Evolutionary conservation across 2,329 filamentous ascomycete species (phyloP), one percentile per base, ranked within the genome.

Genomic region (Ophiostoma australiae): DNA sequence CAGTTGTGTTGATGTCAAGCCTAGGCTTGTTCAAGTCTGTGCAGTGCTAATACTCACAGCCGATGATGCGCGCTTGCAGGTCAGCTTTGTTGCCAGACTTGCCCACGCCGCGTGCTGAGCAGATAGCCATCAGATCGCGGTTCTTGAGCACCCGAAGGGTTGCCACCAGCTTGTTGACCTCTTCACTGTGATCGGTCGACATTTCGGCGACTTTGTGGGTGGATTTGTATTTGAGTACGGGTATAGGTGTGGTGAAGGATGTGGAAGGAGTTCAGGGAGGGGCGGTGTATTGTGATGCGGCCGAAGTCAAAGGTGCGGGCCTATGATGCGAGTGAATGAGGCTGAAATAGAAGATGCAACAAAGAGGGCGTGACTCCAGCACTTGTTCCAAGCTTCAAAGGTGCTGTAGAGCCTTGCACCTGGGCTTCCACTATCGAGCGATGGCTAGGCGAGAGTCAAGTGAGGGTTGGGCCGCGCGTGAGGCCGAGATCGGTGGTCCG

Each of bases 11-110:
- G 5, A 23, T 5, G 31, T 2, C 13, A 23, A 31, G 8, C 15
- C 20, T 4, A 67, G 33, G 33, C 31, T 35, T 35, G 69, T 23
- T 4, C 5, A 61, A 31, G 13, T 31, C 15, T 13, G 4, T 13
- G 2, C 15, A n/a, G 3, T 6, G 44, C 17, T 4, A 23, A 23
- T 11, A 39, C 63, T 66, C 84, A 98, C 95, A 87, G 72, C 87
- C 83, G 74, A 90, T 87, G 73, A 97, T 91, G 76, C 94, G 90
- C 72, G 83, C 82, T 80, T 97, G 93, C 72, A 98, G 83, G 61
- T 91, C 87, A 44, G 89, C 87, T 83, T 99, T 99, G 76, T 95
- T 90, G 27, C 95, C 95, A 37, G 90, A 91, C 73, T 92, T 90
- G 74, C 87, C 86, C 48, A 97, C 83, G 67, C 89, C 86, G 81